Evolutionary conservation across 2,329 filamentous ascomycete genomes (phyloP), one percentile per base, ranked within the genome.

Genomic region (Xylaria polymorpha): DNA sequence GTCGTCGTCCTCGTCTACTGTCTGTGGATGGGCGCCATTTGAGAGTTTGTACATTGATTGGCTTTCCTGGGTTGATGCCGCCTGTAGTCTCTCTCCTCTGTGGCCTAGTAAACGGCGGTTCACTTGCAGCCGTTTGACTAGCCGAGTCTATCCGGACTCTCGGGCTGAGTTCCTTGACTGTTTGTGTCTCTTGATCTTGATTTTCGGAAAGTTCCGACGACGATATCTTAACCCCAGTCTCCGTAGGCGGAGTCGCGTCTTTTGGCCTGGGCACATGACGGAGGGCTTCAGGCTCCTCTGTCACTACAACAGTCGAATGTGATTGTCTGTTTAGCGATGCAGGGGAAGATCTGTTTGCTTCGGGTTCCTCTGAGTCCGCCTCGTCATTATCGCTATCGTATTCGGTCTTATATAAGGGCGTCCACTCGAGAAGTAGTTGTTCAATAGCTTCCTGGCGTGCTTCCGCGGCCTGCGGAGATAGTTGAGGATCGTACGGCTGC

Each of bases 361-460:
- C 25, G 50, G 14, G 4, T 18, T 55, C 29, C 29, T 14, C 18
- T 32, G 18, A 18, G 25, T 55, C 50, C 29, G 5, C 18, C n/a
- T 37, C 32, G 12, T 61, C n/a, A 41, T 61, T 51, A 15, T 61
- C n/a, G 43, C 20, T 51, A 35, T 20, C 55, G 20, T 35, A 7
- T 55, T n/a, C 29, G 29, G 20, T 15, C 29, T 61, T 44, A n/a
- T 46, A 55, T 32, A n/a, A 29, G 9, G 64, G 57, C 15, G 64
- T 66, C 64, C 57, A 66, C 57, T 66, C 64, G 14, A 66, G 46
- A 46, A 66, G 57, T 32, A 66, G 48, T 39, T 66, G 64, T 37
- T 66, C 57, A n/a, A 66, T 60, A 29, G 25, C 25, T 29, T 29
- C 25, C 25, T 29, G 25, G 25, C 25, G 25, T 7, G 46, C 48